Evolutionary conservation across 352 stramenopile species (phyloP).

Genomic region (Phytophthora pisi): DNA sequence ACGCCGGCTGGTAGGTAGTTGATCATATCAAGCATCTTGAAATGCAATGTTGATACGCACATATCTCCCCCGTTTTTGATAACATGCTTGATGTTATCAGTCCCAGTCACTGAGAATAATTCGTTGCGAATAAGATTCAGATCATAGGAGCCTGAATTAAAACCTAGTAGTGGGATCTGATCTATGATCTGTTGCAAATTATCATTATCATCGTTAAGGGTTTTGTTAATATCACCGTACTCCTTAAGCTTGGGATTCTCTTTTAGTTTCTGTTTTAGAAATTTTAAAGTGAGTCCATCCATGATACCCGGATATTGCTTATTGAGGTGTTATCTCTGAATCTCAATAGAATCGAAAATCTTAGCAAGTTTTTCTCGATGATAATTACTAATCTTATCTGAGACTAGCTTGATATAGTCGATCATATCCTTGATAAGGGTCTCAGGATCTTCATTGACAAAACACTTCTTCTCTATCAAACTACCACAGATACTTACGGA

Average conservation of each 20-base stretch:
- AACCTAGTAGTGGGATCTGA: background rate
- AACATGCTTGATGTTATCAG: background rate
- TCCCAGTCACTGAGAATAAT: background rate
- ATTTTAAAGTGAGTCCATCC: too few relatives aligned
- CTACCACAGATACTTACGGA: slow-evolving; percentile 7
- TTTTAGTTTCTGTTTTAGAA: too few relatives aligned
- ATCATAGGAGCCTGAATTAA: slow-evolving; percentile 19
- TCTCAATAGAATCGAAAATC: background rate
- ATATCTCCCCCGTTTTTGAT: slow-evolving; percentile 26
- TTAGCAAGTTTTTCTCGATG: background rate
- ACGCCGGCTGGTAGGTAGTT: slow-evolving; percentile 37
- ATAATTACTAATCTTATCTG: background rate
- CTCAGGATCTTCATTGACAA: slow-evolving; percentile 6
- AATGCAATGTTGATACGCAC: slow-evolving; percentile 30
- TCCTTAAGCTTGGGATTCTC: too few relatives aligned
- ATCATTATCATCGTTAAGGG: background rate
- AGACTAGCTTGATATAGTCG: background rate
- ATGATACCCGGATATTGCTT: too few relatives aligned
- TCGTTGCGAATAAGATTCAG: slow-evolving; percentile 30
- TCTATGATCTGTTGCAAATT: background rate
- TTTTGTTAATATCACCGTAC: background rate
- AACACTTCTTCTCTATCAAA: background rate
- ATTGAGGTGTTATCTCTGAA: too few relatives aligned
- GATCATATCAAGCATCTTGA: background rate
- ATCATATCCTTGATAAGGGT: slow-evolving; percentile 5